phyloP scores from a whole-genome alignment of 441 rosid genomes.

The Gossypium aridum region DNA sequence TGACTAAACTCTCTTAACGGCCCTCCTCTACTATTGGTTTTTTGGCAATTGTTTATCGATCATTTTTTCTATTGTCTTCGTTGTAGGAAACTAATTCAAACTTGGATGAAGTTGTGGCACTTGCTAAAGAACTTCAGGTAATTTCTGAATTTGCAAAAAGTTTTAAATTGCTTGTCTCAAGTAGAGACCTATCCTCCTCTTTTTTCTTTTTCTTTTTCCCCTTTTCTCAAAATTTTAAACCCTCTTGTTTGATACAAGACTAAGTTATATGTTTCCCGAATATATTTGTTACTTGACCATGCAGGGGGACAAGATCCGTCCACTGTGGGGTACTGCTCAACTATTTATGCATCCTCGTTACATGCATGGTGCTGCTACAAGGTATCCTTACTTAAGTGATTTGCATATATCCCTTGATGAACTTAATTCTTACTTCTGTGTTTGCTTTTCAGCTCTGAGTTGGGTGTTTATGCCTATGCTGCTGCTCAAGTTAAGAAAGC shows the following conservation, averaged over 20 bases:
- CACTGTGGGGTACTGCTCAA: slow-evolving; percentile 97
- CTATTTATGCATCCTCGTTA: slow-evolving; percentile 91
- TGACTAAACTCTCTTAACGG: too few species aligned
- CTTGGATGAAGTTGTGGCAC: slow-evolving; percentile 88
- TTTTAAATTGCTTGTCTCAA: not conserved
- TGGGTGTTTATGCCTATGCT: slow-evolving; percentile 84
- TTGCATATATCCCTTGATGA: not conserved
- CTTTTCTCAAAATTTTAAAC: not conserved
- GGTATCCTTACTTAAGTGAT: slow-evolving; percentile 29
- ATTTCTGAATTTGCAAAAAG: not conserved
- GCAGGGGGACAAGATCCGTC: slow-evolving; percentile 72
- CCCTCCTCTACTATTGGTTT: not conserved
- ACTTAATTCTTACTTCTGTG: not conserved
- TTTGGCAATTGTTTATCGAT: not conserved
- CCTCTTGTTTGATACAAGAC: not conserved
- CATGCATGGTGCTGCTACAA: slow-evolving; percentile 98
- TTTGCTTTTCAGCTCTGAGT: slow-evolving; percentile 54
- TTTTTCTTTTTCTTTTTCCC: not conserved
- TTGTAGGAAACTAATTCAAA: slow-evolving; percentile 78
- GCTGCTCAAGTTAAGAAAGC: slow-evolving; percentile 99
- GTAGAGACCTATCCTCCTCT: not conserved
- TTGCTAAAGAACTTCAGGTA: slow-evolving; percentile 91
- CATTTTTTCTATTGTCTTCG: not conserved
- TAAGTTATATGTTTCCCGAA: not conserved
- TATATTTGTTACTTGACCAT: not conserved